These are phyloP conservation scores for Ceratobasidium papillatum DNA, from an alignment of 1,284 basidiomycete genomes.

Conservation along the genomic window DNA sequence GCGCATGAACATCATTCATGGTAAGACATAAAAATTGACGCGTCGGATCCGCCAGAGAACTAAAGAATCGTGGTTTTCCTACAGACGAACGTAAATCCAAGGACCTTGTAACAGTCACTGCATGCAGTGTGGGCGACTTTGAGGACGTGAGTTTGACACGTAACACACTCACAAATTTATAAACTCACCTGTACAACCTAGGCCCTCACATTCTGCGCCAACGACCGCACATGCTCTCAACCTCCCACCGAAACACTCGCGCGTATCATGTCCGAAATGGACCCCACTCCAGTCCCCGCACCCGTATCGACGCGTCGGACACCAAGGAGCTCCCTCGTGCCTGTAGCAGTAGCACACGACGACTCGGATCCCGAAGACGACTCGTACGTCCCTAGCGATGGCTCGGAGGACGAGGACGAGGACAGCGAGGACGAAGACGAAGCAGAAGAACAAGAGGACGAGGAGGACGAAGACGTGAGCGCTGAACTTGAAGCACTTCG, in stretches of 20 bases:
- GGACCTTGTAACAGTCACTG: background rate
- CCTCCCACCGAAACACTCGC: background rate
- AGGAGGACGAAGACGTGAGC: background rate
- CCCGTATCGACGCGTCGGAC: background rate
- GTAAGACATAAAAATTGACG: background rate
- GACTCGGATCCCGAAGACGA: constrained; percentile 4
- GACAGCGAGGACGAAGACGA: constrained; percentile 19
- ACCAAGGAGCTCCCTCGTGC: background rate
- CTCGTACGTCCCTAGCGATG: constrained; percentile 1
- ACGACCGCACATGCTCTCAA: constrained; percentile 7
- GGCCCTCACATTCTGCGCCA: constrained; percentile 28
- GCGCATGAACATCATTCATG: constrained; percentile 24
- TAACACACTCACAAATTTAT: background rate
- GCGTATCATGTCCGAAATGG: constrained; percentile 19
- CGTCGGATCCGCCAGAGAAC: background rate
- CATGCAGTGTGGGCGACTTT: constrained; percentile 15
- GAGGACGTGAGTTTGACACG: background rate
- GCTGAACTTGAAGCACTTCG: background rate
- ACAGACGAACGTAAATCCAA: background rate
- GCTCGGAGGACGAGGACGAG: background rate
- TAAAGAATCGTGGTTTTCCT: background rate
- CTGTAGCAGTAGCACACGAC: background rate
- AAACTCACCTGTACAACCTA: background rate
- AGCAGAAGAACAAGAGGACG: background rate
- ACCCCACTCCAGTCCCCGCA: background rate